Base-by-base conservation (phyloP, 1,284 basidiomycete genomes). In the Ceratobasidium theobromae region DNA sequence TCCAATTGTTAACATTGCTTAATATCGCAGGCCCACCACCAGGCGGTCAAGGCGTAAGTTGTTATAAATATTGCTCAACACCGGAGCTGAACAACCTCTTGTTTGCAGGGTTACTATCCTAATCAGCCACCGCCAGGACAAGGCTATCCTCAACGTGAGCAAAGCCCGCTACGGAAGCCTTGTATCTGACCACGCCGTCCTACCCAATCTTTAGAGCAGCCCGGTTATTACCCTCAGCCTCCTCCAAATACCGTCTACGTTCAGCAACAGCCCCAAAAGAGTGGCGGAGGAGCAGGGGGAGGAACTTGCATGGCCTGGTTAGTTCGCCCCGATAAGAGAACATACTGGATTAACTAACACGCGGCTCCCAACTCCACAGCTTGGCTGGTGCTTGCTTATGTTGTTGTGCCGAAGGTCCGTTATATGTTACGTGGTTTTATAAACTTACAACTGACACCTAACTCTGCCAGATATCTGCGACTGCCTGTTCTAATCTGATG, bases 391-490 rank as follows among this genome's bases (percentile, higher is more conserved):
- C 58, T 25, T 62, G 58, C 58, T 62, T 62, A 35, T 62, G 58
- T 52, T 62, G 58, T 48, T 62, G 58, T 27, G 58, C 58, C 18
- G 58, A 62, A 51, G 58, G 58, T 52, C 16, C n/a, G 48, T 40
- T 18, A 9, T 35, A 3, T 40, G 18, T 27, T 23, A 18, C 16
- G 30, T 25, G 32, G 27, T 35, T 41, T 48, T 48, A 25, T 3
- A 11, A 28, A 14, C 12, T n/a, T 11, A 25, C 32, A 23, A 30
- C 48, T 52, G 25, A 62, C 21, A 21, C 16, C 33, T 25, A 11
- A 35, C 27, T 35, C 60, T 18, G 53, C 53, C 76, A 89, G 88
- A 89, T 78, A 74, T 89, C 9, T 88, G 87, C 75, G 87, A 87
- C 66, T 89, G 88, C 75, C 75, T 89, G 67, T 83, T 88, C 79